These are phyloP conservation scores for Stagonosporopsis rhizophila DNA, from an alignment of 2,329 filamentous ascomycete genomes.

Conservation along the genomic window DNA sequence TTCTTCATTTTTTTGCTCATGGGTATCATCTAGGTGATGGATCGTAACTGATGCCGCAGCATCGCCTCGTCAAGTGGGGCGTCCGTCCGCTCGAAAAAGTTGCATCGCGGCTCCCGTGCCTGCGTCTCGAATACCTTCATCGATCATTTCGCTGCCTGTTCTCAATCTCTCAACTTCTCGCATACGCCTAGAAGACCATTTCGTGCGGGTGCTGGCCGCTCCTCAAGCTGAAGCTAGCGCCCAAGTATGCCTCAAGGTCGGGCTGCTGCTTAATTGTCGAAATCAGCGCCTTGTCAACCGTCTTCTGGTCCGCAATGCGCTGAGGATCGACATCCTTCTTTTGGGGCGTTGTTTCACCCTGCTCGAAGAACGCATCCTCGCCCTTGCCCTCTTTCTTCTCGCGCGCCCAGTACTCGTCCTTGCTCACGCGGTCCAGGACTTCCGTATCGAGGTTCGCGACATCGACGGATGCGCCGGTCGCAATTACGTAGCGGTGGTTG, in stretches of 20 bases:
- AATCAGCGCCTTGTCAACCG: slow-evolving; percentile 92
- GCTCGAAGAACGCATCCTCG: slow-evolving; percentile 99
- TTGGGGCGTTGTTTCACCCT: slow-evolving; percentile 81
- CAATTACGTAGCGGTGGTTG: slow-evolving; percentile 92
- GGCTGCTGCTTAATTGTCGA: slow-evolving; percentile 97
- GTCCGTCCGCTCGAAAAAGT: slow-evolving; percentile 14
- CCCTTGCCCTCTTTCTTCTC: slow-evolving; percentile 92
- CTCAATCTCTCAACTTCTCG: background rate
- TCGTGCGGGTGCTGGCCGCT: slow-evolving; percentile 99
- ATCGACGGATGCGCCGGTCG: slow-evolving; percentile 83
- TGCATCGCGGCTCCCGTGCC: slow-evolving; percentile 11
- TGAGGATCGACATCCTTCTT: slow-evolving; percentile 95
- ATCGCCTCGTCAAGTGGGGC: slow-evolving; percentile 15
- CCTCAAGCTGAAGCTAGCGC: slow-evolving; percentile 93
- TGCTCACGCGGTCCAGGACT: slow-evolving; percentile 76
- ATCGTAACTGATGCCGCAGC: slow-evolving; percentile 14
- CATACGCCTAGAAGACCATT: slow-evolving; percentile 81
- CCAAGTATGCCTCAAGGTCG: slow-evolving; percentile 88
- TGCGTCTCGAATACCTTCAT: slow-evolving; percentile 18
- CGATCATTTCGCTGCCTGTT: slow-evolving; percentile 9
- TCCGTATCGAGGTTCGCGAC: slow-evolving; percentile 77
- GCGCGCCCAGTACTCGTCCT: slow-evolving; percentile 89
- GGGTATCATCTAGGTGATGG: slow-evolving; percentile 25
- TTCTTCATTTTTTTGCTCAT: slow-evolving; percentile 19
- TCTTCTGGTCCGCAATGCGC: slow-evolving; percentile 97